Conservation (phyloP, 495 filamentous ascomycete genomes). For the Viridothelium virens region DNA sequence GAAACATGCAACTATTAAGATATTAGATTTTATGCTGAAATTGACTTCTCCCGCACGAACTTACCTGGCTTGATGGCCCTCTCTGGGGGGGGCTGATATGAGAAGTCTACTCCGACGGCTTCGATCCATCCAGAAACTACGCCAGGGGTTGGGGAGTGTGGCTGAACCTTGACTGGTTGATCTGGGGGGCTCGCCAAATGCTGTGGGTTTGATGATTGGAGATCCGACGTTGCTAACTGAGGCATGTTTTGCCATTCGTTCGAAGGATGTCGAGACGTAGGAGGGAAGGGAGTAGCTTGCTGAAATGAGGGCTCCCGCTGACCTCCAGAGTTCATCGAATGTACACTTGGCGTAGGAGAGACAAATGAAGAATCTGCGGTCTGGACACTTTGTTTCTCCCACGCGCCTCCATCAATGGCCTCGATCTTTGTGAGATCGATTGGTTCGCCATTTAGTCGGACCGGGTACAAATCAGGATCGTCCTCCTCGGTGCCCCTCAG, state of each 20-base stretch:
- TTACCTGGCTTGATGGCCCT: slow-evolving; percentile 58
- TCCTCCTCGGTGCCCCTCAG: slow-evolving; percentile 76
- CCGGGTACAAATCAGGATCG: slow-evolving; percentile 82
- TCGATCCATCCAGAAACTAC: slow-evolving; percentile 76
- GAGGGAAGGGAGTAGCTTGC: slow-evolving; percentile 30
- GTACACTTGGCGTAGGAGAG: slow-evolving; percentile 35
- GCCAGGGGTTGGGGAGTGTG: slow-evolving; percentile 36
- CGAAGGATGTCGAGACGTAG: slow-evolving; percentile 31
- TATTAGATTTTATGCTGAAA: slow-evolving; percentile 24
- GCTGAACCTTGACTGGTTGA: slow-evolving; percentile 45
- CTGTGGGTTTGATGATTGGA: slow-evolving; percentile 36
- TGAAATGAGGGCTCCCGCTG: slow-evolving; percentile 33
- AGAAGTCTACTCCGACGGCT: slow-evolving; percentile 76
- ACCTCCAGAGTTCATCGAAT: slow-evolving; percentile 28
- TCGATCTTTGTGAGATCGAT: slow-evolving; percentile 52
- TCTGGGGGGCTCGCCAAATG: slow-evolving; percentile 42
- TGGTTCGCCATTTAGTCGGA: slow-evolving; percentile 62
- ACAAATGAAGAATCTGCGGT: slow-evolving; percentile 41
- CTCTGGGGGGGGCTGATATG: slow-evolving; percentile 74
- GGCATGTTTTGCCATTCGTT: slow-evolving; percentile 50
- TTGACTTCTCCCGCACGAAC: slow-evolving; percentile 26
- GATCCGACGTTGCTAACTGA: slow-evolving; percentile 43
- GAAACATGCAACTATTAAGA: slow-evolving; percentile 66
- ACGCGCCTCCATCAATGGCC: slow-evolving; percentile 47
- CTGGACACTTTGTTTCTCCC: slow-evolving; percentile 49